These are phyloP conservation scores for Diaporthe citriasiana DNA, from an alignment of 2,329 filamentous ascomycete species.

Conservation along the genomic window DNA sequence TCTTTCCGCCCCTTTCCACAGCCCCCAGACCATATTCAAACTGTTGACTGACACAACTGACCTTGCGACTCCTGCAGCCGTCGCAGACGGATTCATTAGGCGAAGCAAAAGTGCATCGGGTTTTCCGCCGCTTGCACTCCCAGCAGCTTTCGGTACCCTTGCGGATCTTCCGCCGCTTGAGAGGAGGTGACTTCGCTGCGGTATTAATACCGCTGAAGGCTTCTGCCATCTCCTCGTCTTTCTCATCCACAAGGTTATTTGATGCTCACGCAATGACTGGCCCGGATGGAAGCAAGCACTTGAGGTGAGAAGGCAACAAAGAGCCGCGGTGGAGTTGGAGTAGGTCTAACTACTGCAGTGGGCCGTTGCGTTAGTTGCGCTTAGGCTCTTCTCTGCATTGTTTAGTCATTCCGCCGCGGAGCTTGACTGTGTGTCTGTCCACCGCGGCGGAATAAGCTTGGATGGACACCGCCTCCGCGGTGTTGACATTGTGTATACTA, in stretches of 20 bases:
- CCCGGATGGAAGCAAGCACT: neutral
- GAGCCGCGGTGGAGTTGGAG: neutral
- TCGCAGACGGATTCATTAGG: slow-evolving; percentile 57
- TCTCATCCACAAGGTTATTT: neutral
- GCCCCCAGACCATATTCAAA: slow-evolving; percentile 51
- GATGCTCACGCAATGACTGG: neutral
- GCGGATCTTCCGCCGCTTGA: slow-evolving; percentile 56
- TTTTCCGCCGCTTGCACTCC: slow-evolving; percentile 69
- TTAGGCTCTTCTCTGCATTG: neutral
- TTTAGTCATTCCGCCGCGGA: slow-evolving; percentile 33
- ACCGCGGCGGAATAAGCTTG: slow-evolving; percentile 18
- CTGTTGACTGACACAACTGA: slow-evolving; percentile 62
- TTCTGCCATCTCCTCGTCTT: neutral
- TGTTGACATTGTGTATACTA: neutral
- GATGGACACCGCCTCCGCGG: neutral
- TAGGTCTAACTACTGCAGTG: no score
- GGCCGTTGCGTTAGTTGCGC: neutral
- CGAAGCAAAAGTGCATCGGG: slow-evolving; percentile 60
- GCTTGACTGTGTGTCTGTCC: neutral
- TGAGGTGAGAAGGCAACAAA: neutral
- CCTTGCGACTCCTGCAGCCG: slow-evolving; percentile 57
- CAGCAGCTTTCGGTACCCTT: slow-evolving; percentile 69
- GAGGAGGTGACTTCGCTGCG: neutral
- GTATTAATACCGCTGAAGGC: no score
- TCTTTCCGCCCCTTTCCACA: slow-evolving; percentile 42